Percentiles rank a stretch among this genome's conserved stretches.
Evolutionary conservation across 495 filamentous ascomycete species (phyloP).

Genomic region (Stereocaulon alpinum): DNA sequence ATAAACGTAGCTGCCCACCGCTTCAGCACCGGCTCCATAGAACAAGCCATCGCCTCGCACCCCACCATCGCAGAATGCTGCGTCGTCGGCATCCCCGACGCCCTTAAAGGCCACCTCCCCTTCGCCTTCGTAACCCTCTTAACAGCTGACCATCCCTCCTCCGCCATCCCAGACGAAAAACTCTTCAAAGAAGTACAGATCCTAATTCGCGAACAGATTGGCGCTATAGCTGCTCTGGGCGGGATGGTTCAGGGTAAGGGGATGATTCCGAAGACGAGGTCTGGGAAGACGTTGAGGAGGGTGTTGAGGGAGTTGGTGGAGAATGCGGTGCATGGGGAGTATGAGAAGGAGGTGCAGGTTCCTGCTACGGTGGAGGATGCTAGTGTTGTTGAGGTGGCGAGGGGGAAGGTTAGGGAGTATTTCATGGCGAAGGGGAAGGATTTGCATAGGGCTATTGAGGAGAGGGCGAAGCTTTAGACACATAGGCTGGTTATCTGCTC

Average conservation of each 20-base stretch:
- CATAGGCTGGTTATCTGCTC: no score
- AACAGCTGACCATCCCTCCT: slow-evolving; percentile 35
- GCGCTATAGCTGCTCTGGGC: slow-evolving; percentile 72
- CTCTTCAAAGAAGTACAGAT: slow-evolving; percentile 52
- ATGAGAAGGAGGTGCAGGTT: slow-evolving; percentile 41
- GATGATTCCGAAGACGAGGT: slow-evolving; percentile 89
- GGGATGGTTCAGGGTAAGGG: slow-evolving; percentile 74
- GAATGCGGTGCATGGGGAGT: slow-evolving; percentile 42
- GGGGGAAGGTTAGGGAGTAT: slow-evolving; percentile 45
- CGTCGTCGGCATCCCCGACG: slow-evolving; percentile 75
- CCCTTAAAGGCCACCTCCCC: slow-evolving; percentile 78
- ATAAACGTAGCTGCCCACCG: slow-evolving; percentile 93
- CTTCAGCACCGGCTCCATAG: slow-evolving; percentile 79
- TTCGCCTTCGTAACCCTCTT: slow-evolving; percentile 73
- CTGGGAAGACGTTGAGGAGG: slow-evolving; percentile 75
- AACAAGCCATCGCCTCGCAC: slow-evolving; percentile 80
- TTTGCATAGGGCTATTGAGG: slow-evolving; percentile 17
- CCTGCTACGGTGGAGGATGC: slow-evolving; percentile 52
- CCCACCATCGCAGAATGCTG: slow-evolving; percentile 68
- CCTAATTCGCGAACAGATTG: slow-evolving; percentile 70
- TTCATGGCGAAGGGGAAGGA: slow-evolving; percentile 35
- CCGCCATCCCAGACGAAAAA: slow-evolving; percentile 37
- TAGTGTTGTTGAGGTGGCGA: slow-evolving; percentile 47
- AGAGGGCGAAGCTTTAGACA: slow-evolving; percentile 20
- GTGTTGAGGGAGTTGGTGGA: slow-evolving; percentile 75